These are phyloP conservation scores for Cokeromyces recurvatus DNA, from an alignment of 371 early-diverging fungal genomes.

Conservation along the genomic window DNA sequence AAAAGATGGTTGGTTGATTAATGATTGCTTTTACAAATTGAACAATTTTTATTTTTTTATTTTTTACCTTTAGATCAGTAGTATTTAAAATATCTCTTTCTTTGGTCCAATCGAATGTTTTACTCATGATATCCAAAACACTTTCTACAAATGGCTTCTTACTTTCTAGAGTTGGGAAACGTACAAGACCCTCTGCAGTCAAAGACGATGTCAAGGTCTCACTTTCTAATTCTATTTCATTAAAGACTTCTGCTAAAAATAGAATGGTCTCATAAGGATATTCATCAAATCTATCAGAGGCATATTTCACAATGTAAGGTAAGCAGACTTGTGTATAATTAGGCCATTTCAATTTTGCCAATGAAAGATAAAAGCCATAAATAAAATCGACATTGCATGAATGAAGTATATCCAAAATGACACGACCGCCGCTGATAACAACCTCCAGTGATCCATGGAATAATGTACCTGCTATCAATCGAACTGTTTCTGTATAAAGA, in stretches of 20 bases:
- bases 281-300: conserved; percentile 33
- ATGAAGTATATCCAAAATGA: conserved; percentile 55
- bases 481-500: conserved; percentile 22
- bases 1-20: no score
- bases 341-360: conserved; percentile 62
- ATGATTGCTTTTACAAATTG: no score
- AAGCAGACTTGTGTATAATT: conserved; percentile 67
- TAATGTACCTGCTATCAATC: conserved; percentile 33
- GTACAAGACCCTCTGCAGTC: conserved; percentile 52
- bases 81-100: conserved; percentile 46
- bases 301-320: conserved; percentile 59
- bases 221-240: conserved; percentile 25
- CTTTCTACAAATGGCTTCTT: conserved; percentile 25
- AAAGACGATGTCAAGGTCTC: conserved; percentile 50
- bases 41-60: not conserved
- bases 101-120: conserved; percentile 46
- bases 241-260: conserved; percentile 39
- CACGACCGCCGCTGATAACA: conserved; percentile 54
- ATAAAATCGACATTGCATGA: conserved; percentile 45
- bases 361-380: conserved; percentile 60
- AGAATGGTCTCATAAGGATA: conserved; percentile 46
- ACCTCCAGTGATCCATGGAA: conserved; percentile 57
- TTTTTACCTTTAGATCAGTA: conserved; percentile 34
- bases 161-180: conserved; percentile 37
- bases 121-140: conserved; percentile 32